phyloP scores from a whole-genome alignment of 352 stramenopile genomes.

The Halophytophthora batemanensis region DNA sequence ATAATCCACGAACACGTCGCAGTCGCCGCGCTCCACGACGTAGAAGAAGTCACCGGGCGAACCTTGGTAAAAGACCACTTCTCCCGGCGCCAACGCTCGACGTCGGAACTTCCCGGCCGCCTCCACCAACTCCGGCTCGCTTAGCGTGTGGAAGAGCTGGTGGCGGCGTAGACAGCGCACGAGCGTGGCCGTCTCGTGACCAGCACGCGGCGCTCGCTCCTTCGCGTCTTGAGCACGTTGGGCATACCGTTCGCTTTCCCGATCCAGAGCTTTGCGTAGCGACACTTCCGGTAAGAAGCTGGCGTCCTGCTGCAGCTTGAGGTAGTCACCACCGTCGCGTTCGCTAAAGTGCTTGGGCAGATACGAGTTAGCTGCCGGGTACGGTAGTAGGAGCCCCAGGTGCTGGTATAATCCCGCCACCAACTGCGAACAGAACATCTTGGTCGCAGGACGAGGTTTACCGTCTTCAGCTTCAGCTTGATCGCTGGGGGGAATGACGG shows the following conservation, averaged over 20 bases:
- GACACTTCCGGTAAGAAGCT: constrained; percentile 72
- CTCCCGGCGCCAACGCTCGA: constrained; percentile 44
- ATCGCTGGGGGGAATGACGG: constrained; percentile 25
- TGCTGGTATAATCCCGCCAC: constrained; percentile 80
- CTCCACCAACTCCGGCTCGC: constrained; percentile 54
- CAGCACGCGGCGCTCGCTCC: constrained; percentile 27
- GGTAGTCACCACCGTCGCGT: constrained; percentile 47
- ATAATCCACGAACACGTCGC: constrained; percentile 84
- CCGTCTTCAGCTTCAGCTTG: constrained; percentile 13
- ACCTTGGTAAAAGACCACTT: constrained; percentile 87
- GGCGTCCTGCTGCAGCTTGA: constrained; percentile 77
- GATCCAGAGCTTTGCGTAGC: constrained; percentile 37
- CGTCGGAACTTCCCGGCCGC: constrained; percentile 61
- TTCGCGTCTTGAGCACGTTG: constrained; percentile 29
- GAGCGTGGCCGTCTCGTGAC: constrained; percentile 41
- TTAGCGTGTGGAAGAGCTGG: constrained; percentile 79
- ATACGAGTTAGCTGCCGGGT: constrained; percentile 84
- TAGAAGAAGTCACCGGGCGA: constrained; percentile 74
- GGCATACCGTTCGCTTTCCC: constrained; percentile 27
- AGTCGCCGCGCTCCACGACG: constrained; percentile 74
- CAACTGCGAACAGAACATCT: constrained; percentile 85
- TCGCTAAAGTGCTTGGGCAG: constrained; percentile 84
- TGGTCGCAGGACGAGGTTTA: constrained; percentile 37
- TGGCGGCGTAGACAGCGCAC: constrained; percentile 70
- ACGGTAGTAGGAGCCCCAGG: constrained; percentile 69